phyloP scores from a whole-genome alignment of 495 filamentous ascomycete species.

The Daldinia concentrica region DNA sequence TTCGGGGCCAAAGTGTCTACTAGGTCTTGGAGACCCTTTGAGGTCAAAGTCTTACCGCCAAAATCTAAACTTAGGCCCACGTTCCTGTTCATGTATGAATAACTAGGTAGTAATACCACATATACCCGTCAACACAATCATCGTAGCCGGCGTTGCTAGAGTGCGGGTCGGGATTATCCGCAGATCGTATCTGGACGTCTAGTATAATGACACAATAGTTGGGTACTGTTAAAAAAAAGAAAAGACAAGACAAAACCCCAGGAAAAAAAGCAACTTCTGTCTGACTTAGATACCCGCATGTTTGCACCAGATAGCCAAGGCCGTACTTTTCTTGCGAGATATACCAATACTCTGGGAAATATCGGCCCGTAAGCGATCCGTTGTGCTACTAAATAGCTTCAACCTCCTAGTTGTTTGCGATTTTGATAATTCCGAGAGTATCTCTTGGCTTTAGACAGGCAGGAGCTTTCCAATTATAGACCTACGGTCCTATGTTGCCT shows the following conservation, averaged over 20 bases:
- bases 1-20: neutral
- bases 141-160: neutral
- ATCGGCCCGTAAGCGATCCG: neutral
- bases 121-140: neutral
- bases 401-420: neutral
- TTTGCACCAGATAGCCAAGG: neutral
- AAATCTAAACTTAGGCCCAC: neutral
- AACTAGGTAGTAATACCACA: neutral
- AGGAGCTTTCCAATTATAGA: neutral
- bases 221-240: neutral
- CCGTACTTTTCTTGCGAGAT: neutral
- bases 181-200: neutral
- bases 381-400: neutral
- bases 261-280: neutral
- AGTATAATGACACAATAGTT: neutral
- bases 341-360: neutral
- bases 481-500: neutral
- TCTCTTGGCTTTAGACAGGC: neutral
- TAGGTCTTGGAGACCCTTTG: neutral
- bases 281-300: neutral
- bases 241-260: too few relatives aligned
- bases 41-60: neutral
- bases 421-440: neutral
- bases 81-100: neutral
- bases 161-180: neutral